These are phyloP conservation scores for Pythium plurisporium DNA, from an alignment of 352 stramenopile species.

Conservation along the genomic window DNA sequence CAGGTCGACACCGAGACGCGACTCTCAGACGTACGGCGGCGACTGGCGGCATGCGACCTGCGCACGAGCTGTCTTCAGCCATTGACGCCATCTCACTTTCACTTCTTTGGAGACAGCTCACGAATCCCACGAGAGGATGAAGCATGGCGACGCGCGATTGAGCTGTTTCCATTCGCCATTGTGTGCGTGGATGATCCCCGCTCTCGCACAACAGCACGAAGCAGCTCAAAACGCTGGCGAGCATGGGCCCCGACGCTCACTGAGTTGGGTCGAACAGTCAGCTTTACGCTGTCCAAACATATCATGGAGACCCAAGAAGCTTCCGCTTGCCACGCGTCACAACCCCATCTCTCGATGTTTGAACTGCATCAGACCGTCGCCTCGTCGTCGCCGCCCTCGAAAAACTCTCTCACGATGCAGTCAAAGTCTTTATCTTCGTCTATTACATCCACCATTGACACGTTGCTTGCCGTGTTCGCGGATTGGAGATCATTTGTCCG, in stretches of 20 bases:
- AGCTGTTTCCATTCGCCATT: slow-evolving; percentile 11
- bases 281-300: background rate
- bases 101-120: slow-evolving; percentile 2
- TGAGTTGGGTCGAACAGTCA: background rate
- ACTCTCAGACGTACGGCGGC: slow-evolving; percentile 3
- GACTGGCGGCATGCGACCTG: background rate
- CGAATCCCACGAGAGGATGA: slow-evolving; percentile 8
- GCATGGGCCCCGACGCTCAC: background rate
- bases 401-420: too few relatives aligned
- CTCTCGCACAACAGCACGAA: background rate
- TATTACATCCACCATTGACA: slow-evolving; percentile 1
- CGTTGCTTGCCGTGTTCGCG: slow-evolving; percentile 24
- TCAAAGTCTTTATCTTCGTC: background rate
- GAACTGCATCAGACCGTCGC: slow-evolving; percentile 5
- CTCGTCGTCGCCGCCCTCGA: background rate
- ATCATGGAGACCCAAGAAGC: background rate
- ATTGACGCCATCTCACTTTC: slow-evolving; percentile 1
- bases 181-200: background rate
- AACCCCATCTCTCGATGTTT: slow-evolving; percentile 2
- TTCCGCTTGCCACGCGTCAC: background rate
- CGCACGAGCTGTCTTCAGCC: background rate
- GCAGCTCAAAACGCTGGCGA: background rate
- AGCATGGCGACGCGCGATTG: background rate
- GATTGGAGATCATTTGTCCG: slow-evolving; percentile 46
- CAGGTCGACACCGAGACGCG: background rate